Evolutionary conservation across 306 rosid genomes (phyloP), one percentile per base, ranked within the genome.

Genomic region (Fragaria ananassa): DNA sequence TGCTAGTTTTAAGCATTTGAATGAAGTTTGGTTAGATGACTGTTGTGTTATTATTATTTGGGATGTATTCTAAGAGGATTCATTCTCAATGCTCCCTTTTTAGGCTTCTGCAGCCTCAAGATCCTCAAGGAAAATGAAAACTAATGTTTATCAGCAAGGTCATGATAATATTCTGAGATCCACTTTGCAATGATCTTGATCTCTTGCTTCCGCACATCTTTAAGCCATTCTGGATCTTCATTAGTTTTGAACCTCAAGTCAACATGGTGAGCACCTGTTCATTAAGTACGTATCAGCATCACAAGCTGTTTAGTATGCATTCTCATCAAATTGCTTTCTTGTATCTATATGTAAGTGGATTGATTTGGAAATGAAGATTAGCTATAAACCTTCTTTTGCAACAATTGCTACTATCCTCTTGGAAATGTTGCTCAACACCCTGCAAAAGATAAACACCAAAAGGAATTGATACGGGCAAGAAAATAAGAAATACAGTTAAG

Each of bases 201-300:
- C 79, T 95, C 92, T 74, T 80, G 86, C 78, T 76, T 75, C 81
- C 97, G 88, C 66, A 92, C 83, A 74, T 89, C 87, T 79, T 81
- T 80, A 25, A 95, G 90, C 98, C 97, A 92, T 78, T 86, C 5
- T 45, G 97, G 97, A 60, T 92, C 99, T 57, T 88, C 89, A 68
- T 71, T 71, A 1, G 74, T 84, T 15, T 94, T 88, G 85, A 85
- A 90, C 84, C 93, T 86, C 44, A 90, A 66, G 80, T 95, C 98
- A 23, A 89, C 97, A 39, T 95, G 97, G 84, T 92, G 97, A 69
- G 97, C 97, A 74, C 98, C 98, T 91, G 87, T 35, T 13, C 47
- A 72, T 18, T 13, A 45, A 60, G 11, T 29, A 29, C 31, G 23
- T 8, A 27, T 8, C 35, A 64, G 3, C 37, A 74, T 2, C 23